A percentile compares a stretch with the other conserved stretches of the same genome.
phyloP scores from a whole-genome alignment of 1,284 basidiomycete genomes.

The Austroboletus novae-zelandiae region DNA sequence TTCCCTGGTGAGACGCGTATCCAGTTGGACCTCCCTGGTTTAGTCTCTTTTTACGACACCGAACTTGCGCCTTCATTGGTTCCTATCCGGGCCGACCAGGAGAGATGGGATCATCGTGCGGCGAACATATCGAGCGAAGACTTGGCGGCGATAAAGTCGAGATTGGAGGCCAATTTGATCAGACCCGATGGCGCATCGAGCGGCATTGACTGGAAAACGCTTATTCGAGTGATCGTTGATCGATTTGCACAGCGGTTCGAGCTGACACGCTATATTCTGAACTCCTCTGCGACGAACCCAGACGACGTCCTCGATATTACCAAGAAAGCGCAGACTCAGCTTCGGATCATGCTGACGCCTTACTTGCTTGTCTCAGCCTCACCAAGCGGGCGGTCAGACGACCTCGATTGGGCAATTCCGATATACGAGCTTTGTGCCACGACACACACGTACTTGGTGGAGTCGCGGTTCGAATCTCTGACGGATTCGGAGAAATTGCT shows the following conservation, averaged over 20 bases:
- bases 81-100: slow-evolving; percentile 20
- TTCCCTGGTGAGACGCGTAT: slow-evolving; percentile 38
- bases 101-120: slow-evolving; percentile 31
- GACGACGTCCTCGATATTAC: slow-evolving; percentile 13
- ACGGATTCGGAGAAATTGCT: slow-evolving; percentile 39
- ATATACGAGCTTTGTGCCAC: slow-evolving; percentile 32
- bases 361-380: slow-evolving; percentile 14
- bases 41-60: slow-evolving; percentile 38
- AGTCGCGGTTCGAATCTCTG: slow-evolving; percentile 17
- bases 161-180: slow-evolving; percentile 25
- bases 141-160: slow-evolving; percentile 11
- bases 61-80: slow-evolving; percentile 31
- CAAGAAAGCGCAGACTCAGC: slow-evolving; percentile 20
- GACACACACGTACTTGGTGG: slow-evolving; percentile 34
- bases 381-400: slow-evolving; percentile 3
- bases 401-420: slow-evolving; percentile 26
- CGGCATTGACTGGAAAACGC: slow-evolving; percentile 44
- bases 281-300: slow-evolving; percentile 7
- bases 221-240: slow-evolving; percentile 41
- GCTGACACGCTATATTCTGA: slow-evolving; percentile 37
- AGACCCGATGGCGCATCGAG: slow-evolving; percentile 20
- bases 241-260: slow-evolving; percentile 45
- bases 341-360: slow-evolving; percentile 23
- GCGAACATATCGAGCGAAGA: slow-evolving; percentile 30
- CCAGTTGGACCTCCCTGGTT: slow-evolving; percentile 28